These are phyloP conservation scores for Fragilariopsis cylindrus DNA, from an alignment of 108 stramenopile genomes.

Conservation along the genomic window DNA sequence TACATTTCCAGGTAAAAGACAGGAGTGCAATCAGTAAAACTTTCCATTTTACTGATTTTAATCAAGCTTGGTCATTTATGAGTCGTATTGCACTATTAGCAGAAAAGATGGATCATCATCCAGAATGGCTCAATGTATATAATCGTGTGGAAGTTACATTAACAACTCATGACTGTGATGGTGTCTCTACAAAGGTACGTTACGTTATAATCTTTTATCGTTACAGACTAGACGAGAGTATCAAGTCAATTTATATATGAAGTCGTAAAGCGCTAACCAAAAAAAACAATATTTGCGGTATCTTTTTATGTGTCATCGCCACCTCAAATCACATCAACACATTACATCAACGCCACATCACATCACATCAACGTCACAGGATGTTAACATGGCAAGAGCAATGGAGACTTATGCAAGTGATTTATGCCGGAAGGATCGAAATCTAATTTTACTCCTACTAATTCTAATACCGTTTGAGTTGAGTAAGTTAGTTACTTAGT, in stretches of 20 bases:
- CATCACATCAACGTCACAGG: constrained; percentile 25
- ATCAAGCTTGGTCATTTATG: constrained; percentile 95
- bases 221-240: not conserved
- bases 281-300: too few relatives aligned
- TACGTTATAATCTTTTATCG: not conserved
- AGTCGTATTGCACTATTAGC: constrained; percentile 80
- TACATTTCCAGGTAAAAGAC: constrained; percentile 20
- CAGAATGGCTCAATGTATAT: constrained; percentile 99
- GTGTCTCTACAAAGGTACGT: constrained; percentile 74
- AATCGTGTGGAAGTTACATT: constrained; percentile 88
- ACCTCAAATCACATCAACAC: too few relatives aligned
- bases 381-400: constrained; percentile 71
- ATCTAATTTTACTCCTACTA: constrained; percentile 3
- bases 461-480: too few relatives aligned
- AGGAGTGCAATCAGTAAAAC: constrained; percentile 68
- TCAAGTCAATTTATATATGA: not conserved
- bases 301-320: too few relatives aligned
- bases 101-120: constrained; percentile 97
- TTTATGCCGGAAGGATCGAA: constrained; percentile 47
- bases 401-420: constrained; percentile 73
- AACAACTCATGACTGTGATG: constrained; percentile 83
- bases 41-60: constrained; percentile 82
- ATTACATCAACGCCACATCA: too few relatives aligned
- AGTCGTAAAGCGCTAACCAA: not conserved
- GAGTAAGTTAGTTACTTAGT: too few relatives aligned